phyloP scores from a whole-genome alignment of 768 basidiomycete species.

The Lanmaoa rubissima region DNA sequence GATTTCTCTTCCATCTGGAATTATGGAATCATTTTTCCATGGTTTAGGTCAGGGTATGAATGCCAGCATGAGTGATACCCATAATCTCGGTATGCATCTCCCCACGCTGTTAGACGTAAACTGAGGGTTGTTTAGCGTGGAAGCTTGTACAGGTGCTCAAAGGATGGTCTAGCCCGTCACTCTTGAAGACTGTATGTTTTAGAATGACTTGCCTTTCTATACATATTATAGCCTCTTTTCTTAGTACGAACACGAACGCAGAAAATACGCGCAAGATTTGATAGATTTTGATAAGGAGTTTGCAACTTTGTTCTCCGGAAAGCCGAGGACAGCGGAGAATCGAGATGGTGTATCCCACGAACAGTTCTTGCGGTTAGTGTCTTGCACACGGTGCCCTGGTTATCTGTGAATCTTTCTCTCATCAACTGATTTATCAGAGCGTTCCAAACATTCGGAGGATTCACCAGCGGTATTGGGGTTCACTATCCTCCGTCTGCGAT shows the following conservation, averaged over 20 bases:
- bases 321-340: constrained; percentile 49
- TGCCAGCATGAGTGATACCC: constrained; percentile 73
- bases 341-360: constrained; percentile 34
- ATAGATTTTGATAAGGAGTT: constrained; percentile 70
- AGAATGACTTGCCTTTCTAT: background rate
- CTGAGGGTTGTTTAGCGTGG: constrained; percentile 48
- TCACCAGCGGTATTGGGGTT: constrained; percentile 39
- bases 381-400: background rate
- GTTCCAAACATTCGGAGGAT: constrained; percentile 38
- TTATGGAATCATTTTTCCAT: background rate
- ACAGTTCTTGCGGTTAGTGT: constrained; percentile 35
- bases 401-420: background rate
- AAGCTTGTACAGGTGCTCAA: constrained; percentile 46
- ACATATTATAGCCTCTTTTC: background rate
- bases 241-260: constrained; percentile 69
- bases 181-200: constrained; percentile 41
- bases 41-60: constrained; percentile 70
- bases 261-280: constrained; percentile 67
- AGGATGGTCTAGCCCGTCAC: constrained; percentile 37
- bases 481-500: constrained; percentile 40
- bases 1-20: background rate
- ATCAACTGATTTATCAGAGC: constrained; percentile 23
- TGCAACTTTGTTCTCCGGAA: constrained; percentile 64
- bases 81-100: constrained; percentile 53
- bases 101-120: constrained; percentile 35